phyloP scores from a whole-genome alignment of 2,329 filamentous ascomycete species.

The Penicillium sp. region DNA sequence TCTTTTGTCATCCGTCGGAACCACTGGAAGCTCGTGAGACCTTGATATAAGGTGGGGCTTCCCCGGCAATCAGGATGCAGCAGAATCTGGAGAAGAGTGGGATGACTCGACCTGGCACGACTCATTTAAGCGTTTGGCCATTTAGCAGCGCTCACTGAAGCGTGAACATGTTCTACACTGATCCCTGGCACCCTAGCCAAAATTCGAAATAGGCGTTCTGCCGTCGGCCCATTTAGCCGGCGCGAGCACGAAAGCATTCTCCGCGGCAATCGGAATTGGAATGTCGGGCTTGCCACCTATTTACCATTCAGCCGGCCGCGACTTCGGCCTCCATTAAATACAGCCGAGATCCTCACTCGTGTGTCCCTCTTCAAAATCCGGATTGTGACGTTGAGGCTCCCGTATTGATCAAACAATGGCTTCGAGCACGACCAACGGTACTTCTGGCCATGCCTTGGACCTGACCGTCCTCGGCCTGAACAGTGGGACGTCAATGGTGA shows the following conservation, averaged over 20 bases:
- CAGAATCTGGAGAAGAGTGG: background rate
- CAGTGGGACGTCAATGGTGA: conserved; percentile 52
- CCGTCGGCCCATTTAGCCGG: conserved; percentile 14
- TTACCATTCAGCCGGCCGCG: background rate
- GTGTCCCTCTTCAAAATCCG: background rate
- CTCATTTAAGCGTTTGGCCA: conserved; percentile 17
- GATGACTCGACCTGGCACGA: background rate
- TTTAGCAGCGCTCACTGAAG: background rate
- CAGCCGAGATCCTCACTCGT: background rate
- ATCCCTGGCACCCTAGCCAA: too few species aligned
- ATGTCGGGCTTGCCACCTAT: background rate
- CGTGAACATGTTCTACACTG: background rate
- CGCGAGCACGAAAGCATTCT: background rate
- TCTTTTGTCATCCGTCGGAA: background rate
- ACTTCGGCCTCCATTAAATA: background rate
- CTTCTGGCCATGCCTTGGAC: conserved; percentile 40
- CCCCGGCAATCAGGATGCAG: background rate
- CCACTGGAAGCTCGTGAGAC: background rate
- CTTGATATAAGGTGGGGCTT: background rate
- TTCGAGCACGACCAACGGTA: conserved; percentile 11
- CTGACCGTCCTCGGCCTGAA: conserved; percentile 56
- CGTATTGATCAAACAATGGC: conserved; percentile 8
- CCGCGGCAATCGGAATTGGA: background rate
- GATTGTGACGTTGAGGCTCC: background rate
- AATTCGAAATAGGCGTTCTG: conserved; percentile 15